Evolutionary conservation across 768 basidiomycete species (phyloP), one percentile per base, ranked within the genome.

Genomic region (Hypsizygus marmoreus): DNA sequence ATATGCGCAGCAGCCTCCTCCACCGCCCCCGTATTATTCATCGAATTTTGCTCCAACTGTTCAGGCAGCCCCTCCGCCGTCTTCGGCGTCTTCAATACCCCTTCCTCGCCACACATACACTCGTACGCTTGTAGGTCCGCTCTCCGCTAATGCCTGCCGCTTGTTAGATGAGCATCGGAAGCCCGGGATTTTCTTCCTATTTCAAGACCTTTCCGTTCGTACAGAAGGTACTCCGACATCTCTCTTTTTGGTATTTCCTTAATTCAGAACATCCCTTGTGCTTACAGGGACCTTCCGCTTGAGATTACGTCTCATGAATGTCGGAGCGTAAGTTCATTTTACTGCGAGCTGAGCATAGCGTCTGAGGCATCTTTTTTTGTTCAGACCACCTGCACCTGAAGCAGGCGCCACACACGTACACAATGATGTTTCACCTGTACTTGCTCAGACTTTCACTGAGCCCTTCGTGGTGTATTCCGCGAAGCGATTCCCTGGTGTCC

Each of bases 401-500:
- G 66, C 76, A 22, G 83, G 86, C 47, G 80, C 87, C 4, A 59
- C 63, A 38, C 72, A 76, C 26, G 79, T 92, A 43, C 84, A 89
- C 70, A 84, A 73, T 37, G 77, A 77, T 49, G 64, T 80, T 28
- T 86, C 87, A 14, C 84, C 87, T 8, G 82, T 97, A 5, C 77
- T 95, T 17, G 91, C 94, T 6, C 85, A 92, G 61, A 80, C 83
- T 2, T 91, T 87, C 64, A 88, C 90, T 31, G 83, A 91, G 20
- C 76, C 83, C 20, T 95, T 97, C 60, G 79, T 81, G 9, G 94
- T 97, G 0, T 94, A 74, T 67, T 92, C 91, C 2, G 94, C 94
- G 26, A 97, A 97, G 72, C 82, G 88, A 38, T 97, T 95, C 72
- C 92, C 91, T 38, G 94, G 94, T 39, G 94, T 97, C 32, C 88